phyloP scores from a whole-genome alignment of 805 yeast genomes.

The Yarrowia sp. region DNA sequence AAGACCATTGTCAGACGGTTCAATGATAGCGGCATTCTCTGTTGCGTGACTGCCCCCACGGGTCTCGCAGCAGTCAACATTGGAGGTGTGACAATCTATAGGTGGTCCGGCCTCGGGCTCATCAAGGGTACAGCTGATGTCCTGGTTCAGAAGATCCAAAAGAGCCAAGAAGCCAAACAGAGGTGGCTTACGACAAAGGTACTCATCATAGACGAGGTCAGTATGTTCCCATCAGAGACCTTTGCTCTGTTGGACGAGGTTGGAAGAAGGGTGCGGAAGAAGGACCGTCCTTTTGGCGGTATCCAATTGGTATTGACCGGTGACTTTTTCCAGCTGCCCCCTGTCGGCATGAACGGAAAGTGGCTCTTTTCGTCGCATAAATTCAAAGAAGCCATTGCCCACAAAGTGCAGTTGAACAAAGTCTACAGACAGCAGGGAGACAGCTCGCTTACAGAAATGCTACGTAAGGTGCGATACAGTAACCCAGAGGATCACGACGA shows the following conservation, averaged over 20 bases:
- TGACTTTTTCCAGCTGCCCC: conserved; percentile 94
- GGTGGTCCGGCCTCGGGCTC: conserved; percentile 74
- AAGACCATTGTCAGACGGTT: conserved; percentile 55
- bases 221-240: conserved; percentile 81
- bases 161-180: conserved; percentile 43
- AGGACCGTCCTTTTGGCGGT: conserved; percentile 82
- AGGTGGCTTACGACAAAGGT: conserved; percentile 69
- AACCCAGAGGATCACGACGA: conserved; percentile 44
- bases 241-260: conserved; percentile 68
- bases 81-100: conserved; percentile 78
- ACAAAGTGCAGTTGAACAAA: conserved; percentile 62
- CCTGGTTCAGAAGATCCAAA: conserved; percentile 47
- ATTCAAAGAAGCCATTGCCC: conserved; percentile 65
- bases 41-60: conserved; percentile 85
- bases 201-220: conserved; percentile 83
- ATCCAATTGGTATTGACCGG: conserved; percentile 86
- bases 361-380: conserved; percentile 63
- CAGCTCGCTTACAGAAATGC: conserved; percentile 64
- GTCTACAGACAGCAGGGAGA: conserved; percentile 84
- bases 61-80: conserved; percentile 88
- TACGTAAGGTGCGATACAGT: conserved; percentile 79
- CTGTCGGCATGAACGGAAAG: conserved; percentile 50
- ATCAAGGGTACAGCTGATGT: conserved; percentile 50
- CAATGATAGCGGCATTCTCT: conserved; percentile 41
- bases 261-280: conserved; percentile 56